Base-by-base conservation (phyloP, 1,139 yeast genomes). In the Saccharomycopsis crataegensis region DNA sequence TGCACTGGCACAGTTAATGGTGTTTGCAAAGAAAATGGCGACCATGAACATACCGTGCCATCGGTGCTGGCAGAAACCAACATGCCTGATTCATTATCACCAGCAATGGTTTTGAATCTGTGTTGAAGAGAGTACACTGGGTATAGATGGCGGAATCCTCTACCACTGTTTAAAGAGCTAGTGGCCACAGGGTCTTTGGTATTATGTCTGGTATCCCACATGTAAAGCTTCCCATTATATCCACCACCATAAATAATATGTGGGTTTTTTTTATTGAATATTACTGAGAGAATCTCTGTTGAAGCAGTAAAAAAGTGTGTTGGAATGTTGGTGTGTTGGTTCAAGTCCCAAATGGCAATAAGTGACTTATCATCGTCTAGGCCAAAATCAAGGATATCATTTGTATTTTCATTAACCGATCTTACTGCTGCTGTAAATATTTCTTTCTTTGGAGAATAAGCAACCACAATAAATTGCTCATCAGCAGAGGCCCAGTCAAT, bases 11-110 rank as follows among this genome's bases (percentile, higher is more conserved):
- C 58, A 22, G 66, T 66, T 47, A 65, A 64, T 0, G 82, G 80
- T 44, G 67, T 67, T 12, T 74, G 70, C 31, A 78, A 61, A 49
- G 73, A 60, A 57, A 74, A 78, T 1, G 76, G 69, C 3, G 73
- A 64, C 82, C 82, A 77, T 1, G 72, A 67, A 50, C 78, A 68
- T 8, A 76, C 63, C 8, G 68, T 65, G 1, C 81, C 80, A 59
- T 77, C 81, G 1, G 77, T 72, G 8, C 76, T 69, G 12, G 73
- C 66, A 0, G 76, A 67, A 12, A 76, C 67, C 12, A 75, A 53
- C 14, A 57, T 58, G 53, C 72, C 78, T 42, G 44, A n/a, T 22
- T 36, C 42, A 16, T 37, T 32, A 17, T 34, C 45, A 17, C 8
- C 28, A 28, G 7, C 22, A 44, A 11, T 22, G 2, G 43, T 34